Conservation (phyloP, 2,329 filamentous ascomycete species). For the Rhinocladiella similis region DNA sequence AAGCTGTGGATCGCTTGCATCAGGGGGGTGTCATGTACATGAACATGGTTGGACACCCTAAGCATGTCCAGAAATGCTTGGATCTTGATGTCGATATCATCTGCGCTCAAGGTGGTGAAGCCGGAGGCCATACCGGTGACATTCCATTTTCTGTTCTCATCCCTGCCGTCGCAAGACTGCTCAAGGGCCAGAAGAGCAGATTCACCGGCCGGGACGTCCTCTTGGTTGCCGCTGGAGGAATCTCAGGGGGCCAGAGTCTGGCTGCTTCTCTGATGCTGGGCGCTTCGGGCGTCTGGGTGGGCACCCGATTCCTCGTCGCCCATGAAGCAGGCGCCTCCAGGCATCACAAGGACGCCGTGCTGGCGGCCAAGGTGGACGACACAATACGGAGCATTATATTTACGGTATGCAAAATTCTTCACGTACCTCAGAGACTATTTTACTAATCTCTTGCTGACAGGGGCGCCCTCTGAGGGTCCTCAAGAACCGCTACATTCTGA, state of each 20-base stretch:
- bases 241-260: slow-evolving; percentile 70
- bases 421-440: too few species aligned
- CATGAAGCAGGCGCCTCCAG: slow-evolving; percentile 60
- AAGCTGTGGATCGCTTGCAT: slow-evolving; percentile 69
- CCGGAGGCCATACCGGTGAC: slow-evolving; percentile 76
- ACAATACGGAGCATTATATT: slow-evolving; percentile 75
- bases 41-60: slow-evolving; percentile 88
- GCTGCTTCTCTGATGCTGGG: slow-evolving; percentile 77
- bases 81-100: slow-evolving; percentile 68
- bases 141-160: slow-evolving; percentile 74
- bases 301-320: slow-evolving; percentile 76
- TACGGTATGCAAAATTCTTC: slow-evolving; percentile 35
- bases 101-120: slow-evolving; percentile 17
- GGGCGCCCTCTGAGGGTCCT: slow-evolving; percentile 70
- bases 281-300: slow-evolving; percentile 78
- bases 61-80: slow-evolving; percentile 76
- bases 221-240: slow-evolving; percentile 78
- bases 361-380: slow-evolving; percentile 67
- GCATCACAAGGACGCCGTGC: slow-evolving; percentile 48
- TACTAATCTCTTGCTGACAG: too few species aligned
- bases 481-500: slow-evolving; percentile 70
- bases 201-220: slow-evolving; percentile 65
- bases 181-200: slow-evolving; percentile 62
- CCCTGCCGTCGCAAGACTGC: slow-evolving; percentile 75
- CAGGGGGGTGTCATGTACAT: slow-evolving; percentile 71